These are phyloP conservation scores for Erodium maritimum DNA, from an alignment of 345 rosid species.

Conservation along the genomic window DNA sequence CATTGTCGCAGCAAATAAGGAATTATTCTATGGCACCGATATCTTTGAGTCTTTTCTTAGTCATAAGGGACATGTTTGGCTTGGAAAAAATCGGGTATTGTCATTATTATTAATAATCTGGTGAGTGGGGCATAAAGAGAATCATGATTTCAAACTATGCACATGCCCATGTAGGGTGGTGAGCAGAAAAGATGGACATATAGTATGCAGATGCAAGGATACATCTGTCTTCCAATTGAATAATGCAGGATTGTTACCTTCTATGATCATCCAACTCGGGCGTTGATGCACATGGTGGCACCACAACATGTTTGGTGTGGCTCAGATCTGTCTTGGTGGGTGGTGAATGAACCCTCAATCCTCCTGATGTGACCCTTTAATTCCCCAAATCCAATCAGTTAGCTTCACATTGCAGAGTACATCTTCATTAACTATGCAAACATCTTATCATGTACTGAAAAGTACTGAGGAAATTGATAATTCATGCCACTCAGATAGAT, in stretches of 20 bases:
- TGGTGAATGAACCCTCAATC: background rate
- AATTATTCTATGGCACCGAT: background rate
- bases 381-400: background rate
- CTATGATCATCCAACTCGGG: slow-evolving; percentile 7
- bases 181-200: slow-evolving; percentile 1
- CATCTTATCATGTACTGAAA: background rate
- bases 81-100: background rate
- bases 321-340: slow-evolving; percentile 2
- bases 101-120: background rate
- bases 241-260: background rate
- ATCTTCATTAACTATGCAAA: background rate
- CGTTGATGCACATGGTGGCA: slow-evolving; percentile 9
- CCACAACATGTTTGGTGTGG: slow-evolving; percentile 4
- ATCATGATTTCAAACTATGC: background rate
- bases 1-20: background rate
- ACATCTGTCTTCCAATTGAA: slow-evolving; percentile 4
- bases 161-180: background rate
- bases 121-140: background rate
- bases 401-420: background rate
- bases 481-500: background rate
- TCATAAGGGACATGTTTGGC: background rate
- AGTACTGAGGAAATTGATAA: background rate
- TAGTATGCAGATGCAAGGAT: no score
- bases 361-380: background rate
- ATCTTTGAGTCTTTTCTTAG: background rate